Base-by-base conservation (phyloP, 257 asterid genomes). In the Solanum pennellii region DNA sequence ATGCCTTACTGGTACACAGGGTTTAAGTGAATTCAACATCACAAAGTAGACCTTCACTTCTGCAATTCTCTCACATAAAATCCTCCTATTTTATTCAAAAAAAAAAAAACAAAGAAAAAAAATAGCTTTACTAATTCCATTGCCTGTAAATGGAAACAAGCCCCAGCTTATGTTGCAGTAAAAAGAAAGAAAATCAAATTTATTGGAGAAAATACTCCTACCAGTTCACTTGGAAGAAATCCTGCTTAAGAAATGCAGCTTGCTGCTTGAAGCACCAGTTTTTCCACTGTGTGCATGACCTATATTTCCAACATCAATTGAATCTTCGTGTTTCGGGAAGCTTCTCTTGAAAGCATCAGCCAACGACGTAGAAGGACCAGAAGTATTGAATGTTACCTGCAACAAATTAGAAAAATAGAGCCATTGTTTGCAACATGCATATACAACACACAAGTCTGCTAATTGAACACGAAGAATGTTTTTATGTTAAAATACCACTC, bases 221-320 rank as follows among this genome's bases (percentile, higher is more conserved):
- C 90, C 90, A 88, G 83, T 85, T 85, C 27, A 88, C 90, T 85
- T 85, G 82, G 88, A 84, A 47, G 90, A 85, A 85, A 88, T 65
- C 86, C 84, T 76, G 82, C 66, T 87, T 18, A 85, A 76, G 65
- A 86, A 88, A 29, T 87, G 83, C 42, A 88, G 75, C 86, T 87
- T 84, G 33, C 90, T 85, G 90, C 90, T 85, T 85, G 90, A 88
- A 75, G 90, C 62, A 35, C 88, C 83, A 77, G 88, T 82, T 88
- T 85, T 88, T 45, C 86, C 84, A 77, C 75, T 77, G 5, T 84
- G 69, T 60, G 65, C 83, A n/a, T 85, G 88, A 23, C 86, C 86
- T 31, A 49, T 33, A 84, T 84, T 77, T 76, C 74, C 90, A 60
- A 85, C 47, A 77, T 88, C 90, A 76, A 16, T 52, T 72, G 85